phyloP scores from a whole-genome alignment of 192 early-diverging fungal genomes.

The Paraglomus brasilianum region DNA sequence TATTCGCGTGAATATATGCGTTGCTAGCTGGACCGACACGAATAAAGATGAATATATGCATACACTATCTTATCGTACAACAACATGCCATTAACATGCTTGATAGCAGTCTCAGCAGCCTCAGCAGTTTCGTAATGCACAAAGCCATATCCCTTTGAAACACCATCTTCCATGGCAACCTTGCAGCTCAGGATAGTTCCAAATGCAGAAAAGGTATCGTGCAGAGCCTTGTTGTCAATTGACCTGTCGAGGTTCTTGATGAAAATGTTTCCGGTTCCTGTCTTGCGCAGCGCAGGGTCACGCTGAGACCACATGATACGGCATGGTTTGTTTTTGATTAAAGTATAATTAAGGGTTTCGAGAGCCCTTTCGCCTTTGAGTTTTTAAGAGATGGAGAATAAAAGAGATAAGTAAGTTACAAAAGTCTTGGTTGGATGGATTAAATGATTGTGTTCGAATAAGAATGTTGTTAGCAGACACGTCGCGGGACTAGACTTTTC shows the following conservation, averaged over 20 bases:
- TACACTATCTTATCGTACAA: conserved; percentile 97
- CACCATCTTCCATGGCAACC: conserved; percentile 83
- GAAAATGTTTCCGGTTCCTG: conserved; percentile 95
- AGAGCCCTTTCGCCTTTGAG: conserved; percentile 81
- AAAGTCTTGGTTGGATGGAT: not conserved
- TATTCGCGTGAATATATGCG: too few species aligned
- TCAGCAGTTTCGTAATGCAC: conserved; percentile 98
- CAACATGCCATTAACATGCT: conserved; percentile 98
- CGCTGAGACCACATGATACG: conserved; percentile 99
- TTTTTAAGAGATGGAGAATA: not conserved
- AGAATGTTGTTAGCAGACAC: not conserved
- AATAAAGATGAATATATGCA: conserved; percentile 22
- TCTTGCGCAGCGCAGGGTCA: conserved; percentile 91
- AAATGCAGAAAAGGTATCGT: conserved; percentile 98
- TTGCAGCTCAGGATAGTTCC: conserved; percentile 98
- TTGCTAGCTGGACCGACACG: too few species aligned
- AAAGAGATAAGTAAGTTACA: not conserved
- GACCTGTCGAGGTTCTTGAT: conserved; percentile 98
- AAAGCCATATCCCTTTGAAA: conserved; percentile 95
- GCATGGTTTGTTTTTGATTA: conserved; percentile 92
- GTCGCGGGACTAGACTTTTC: not conserved
- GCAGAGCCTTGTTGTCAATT: conserved; percentile 99
- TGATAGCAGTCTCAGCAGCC: conserved; percentile 92
- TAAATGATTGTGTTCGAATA: too few species aligned
- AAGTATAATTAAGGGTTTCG: conserved; percentile 93